A percentile compares a stretch with the other conserved stretches of the same genome.
phyloP scores from a whole-genome alignment of 2,329 filamentous ascomycete species.

The Moelleriella libera region DNA sequence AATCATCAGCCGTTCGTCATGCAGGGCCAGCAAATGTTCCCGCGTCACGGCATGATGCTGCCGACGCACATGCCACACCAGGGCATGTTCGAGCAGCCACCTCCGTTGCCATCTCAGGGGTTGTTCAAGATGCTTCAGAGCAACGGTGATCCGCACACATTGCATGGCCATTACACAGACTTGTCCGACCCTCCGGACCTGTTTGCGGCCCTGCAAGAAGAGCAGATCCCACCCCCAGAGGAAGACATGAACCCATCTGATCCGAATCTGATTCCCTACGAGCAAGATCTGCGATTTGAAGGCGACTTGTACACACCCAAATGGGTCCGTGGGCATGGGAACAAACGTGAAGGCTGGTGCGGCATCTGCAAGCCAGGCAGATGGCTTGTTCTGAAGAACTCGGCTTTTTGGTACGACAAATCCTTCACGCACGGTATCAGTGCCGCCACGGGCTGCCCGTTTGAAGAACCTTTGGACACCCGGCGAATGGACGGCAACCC shows the following conservation, averaged over 20 bases:
- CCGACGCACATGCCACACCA: slow-evolving; percentile 31
- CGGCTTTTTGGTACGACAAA: slow-evolving; percentile 88
- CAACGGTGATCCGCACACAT: slow-evolving; percentile 54
- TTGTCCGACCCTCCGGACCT: slow-evolving; percentile 64
- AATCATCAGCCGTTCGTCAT: slow-evolving; percentile 33
- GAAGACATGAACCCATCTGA: slow-evolving; percentile 73
- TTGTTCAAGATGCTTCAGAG: slow-evolving; percentile 62
- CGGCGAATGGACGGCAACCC: slow-evolving; percentile 67
- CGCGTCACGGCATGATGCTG: slow-evolving; percentile 44
- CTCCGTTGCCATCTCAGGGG: slow-evolving; percentile 54
- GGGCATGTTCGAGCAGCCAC: slow-evolving; percentile 42
- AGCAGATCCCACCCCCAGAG: slow-evolving; percentile 58
- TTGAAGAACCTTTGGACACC: slow-evolving; percentile 63
- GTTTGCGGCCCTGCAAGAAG: slow-evolving; percentile 60
- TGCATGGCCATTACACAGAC: slow-evolving; percentile 58
- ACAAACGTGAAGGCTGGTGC: slow-evolving; percentile 83
- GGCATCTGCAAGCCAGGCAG: slow-evolving; percentile 75
- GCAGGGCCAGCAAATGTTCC: slow-evolving; percentile 34
- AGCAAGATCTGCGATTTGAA: slow-evolving; percentile 66
- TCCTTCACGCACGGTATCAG: slow-evolving; percentile 80
- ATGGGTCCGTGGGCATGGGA: slow-evolving; percentile 76
- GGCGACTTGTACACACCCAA: slow-evolving; percentile 72
- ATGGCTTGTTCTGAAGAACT: slow-evolving; percentile 83
- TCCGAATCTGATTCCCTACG: slow-evolving; percentile 60
- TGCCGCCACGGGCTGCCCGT: slow-evolving; percentile 63